These are phyloP conservation scores for Auxenochlorella pyrenoidosa DNA, from an alignment of 139 green algal genomes.

Conservation along the genomic window DNA sequence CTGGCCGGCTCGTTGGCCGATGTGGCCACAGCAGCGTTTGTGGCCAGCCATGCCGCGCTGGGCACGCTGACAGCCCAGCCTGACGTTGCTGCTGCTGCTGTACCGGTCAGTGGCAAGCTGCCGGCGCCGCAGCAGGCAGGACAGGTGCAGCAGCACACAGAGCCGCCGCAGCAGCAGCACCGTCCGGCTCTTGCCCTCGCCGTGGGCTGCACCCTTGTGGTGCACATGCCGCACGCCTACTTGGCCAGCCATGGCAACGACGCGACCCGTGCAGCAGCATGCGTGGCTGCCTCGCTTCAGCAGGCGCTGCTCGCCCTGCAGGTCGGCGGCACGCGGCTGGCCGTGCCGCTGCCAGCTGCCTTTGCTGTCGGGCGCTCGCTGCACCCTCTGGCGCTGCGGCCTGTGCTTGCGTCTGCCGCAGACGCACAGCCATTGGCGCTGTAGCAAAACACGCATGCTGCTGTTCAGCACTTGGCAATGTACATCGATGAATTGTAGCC, in stretches of 20 bases:
- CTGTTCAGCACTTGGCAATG: neutral
- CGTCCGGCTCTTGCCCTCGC: neutral
- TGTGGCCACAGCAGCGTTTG: conserved; percentile 13
- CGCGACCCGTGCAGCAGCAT: neutral
- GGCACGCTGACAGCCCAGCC: neutral
- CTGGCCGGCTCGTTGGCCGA: conserved; percentile 26
- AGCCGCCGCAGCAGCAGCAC: neutral
- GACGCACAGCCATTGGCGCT: neutral
- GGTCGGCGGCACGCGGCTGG: neutral
- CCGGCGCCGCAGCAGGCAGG: neutral
- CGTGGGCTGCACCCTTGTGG: conserved; percentile 9
- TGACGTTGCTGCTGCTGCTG: too few species aligned
- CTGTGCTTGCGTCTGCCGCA: neutral
- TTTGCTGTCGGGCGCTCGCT: neutral
- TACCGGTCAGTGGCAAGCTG: neutral
- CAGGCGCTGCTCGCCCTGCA: neutral
- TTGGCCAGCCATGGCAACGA: neutral
- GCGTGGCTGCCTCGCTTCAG: neutral
- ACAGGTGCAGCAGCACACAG: neutral
- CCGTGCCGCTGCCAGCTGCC: neutral
- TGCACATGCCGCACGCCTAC: conserved; percentile 9
- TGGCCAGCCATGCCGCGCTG: neutral
- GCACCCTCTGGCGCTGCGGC: conserved; percentile 1
- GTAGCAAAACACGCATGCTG: neutral
- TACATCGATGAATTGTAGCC: too few species aligned